Evolutionary conservation across 1,284 basidiomycete genomes (phyloP).

Genomic region (Sporisorium scitamineum): DNA sequence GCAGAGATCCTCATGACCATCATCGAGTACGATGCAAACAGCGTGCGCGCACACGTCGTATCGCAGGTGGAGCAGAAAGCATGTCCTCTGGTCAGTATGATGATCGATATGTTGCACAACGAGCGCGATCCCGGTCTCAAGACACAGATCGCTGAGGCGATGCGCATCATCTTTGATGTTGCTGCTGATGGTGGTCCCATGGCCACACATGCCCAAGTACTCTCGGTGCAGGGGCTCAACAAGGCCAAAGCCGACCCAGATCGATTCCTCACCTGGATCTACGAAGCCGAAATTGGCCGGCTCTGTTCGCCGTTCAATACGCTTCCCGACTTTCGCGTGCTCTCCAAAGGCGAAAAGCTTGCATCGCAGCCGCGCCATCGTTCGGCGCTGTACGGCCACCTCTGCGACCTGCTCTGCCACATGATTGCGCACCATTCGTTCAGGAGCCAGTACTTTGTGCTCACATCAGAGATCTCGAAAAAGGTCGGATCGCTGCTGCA

Average conservation of each 20-base stretch:
- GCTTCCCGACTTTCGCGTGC: slow-evolving; percentile 77
- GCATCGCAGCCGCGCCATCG: slow-evolving; percentile 29
- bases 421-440: slow-evolving; percentile 84
- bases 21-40: slow-evolving; percentile 90
- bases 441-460: slow-evolving; percentile 88
- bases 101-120: slow-evolving; percentile 78
- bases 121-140: slow-evolving; percentile 84
- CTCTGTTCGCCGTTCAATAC: slow-evolving; percentile 84
- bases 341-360: slow-evolving; percentile 43
- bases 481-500: slow-evolving; percentile 72
- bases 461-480: slow-evolving; percentile 70
- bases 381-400: slow-evolving; percentile 67
- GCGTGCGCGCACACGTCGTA: slow-evolving; percentile 84
- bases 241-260: slow-evolving; percentile 81
- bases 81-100: slow-evolving; percentile 53
- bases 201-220: slow-evolving; percentile 70
- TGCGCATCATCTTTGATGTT: slow-evolving; percentile 84
- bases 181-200: slow-evolving; percentile 54
- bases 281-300: slow-evolving; percentile 78
- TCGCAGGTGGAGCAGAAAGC: slow-evolving; percentile 76
- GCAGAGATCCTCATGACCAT: slow-evolving; percentile 88
- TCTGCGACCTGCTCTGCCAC: slow-evolving; percentile 88
- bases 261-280: slow-evolving; percentile 93
- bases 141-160: slow-evolving; percentile 88
- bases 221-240: slow-evolving; percentile 61